Base-by-base conservation (phyloP, 768 basidiomycete species). In the Lactifluus subvellereus region DNA sequence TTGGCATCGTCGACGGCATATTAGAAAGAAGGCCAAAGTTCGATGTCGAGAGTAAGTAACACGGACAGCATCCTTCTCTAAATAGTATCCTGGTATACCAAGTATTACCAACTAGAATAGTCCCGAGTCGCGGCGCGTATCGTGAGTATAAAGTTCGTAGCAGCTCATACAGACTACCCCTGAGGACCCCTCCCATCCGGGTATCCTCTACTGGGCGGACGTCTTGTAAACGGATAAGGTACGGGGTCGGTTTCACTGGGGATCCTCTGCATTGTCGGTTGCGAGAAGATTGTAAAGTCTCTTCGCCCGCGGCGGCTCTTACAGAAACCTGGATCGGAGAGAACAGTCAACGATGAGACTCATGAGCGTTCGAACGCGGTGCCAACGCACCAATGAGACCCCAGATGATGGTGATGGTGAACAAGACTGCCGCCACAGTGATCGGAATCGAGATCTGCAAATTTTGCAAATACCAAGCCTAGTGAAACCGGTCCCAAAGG, bases 1-100 rank as follows among this genome's bases (percentile, higher is more conserved):
- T 98, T 74, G 94, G 94, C 45, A 89, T 98, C 59, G 89, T 97
- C 55, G 94, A 98, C 76, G 89, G 88, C 59, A 91, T 98, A 68
- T 80, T 97, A 59, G 88, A 93, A 74, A 88, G 82, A 71, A 79
- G 89, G 61, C 88, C 88, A 54, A 77, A 78, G 71, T 72, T 80
- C 52, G 84, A 86, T 59, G 49, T 35, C 11, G 58, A 66, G 10
- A 64, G 48, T 59, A 22, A 58, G 35, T 66, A 60, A 57, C 48
- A 54, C 52, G 54, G 59, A 48, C 1, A 43, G 18, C 22, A 45
- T 60, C 8, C 13, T 11, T 32, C 13, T 35, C 8, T 16, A 59
- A 51, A 40, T 22, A 55, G 27, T 16, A 5, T 14, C 33, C 16
- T 49, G 16, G 22, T 11, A 38, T 54, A 49, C 38, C 20, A 33